Conservation (phyloP, 768 basidiomycete genomes). For the Collybia nuda region DNA sequence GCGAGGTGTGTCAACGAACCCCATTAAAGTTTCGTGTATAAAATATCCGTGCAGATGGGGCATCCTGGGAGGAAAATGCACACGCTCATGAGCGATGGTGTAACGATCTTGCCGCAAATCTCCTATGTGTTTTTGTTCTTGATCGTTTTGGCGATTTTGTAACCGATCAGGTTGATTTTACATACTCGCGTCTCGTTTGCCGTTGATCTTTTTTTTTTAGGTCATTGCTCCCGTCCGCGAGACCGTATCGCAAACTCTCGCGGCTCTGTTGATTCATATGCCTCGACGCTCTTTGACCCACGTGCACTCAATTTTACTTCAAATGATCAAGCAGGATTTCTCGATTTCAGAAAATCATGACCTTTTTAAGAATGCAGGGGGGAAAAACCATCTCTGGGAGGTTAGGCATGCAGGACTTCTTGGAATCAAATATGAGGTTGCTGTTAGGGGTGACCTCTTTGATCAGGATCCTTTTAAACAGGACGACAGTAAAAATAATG, state of each 20-base stretch:
- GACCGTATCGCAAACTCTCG: slow-evolving; percentile 92
- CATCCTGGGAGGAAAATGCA: slow-evolving; percentile 57
- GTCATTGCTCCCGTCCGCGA: slow-evolving; percentile 97
- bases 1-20: slow-evolving; percentile 49
- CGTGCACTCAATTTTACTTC: slow-evolving; percentile 80
- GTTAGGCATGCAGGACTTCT: slow-evolving; percentile 96
- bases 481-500: slow-evolving; percentile 40
- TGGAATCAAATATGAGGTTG: slow-evolving; percentile 97
- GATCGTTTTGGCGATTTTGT: slow-evolving; percentile 99
- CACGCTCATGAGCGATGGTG: slow-evolving; percentile 83
- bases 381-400: slow-evolving; percentile 84
- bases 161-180: slow-evolving; percentile 67
- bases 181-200: not conserved
- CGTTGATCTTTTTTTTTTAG: slow-evolving; percentile 22
- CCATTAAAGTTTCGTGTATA: not conserved
- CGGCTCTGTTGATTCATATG: slow-evolving; percentile 87
- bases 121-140: slow-evolving; percentile 87
- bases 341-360: slow-evolving; percentile 35
- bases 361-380: slow-evolving; percentile 29
- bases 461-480: slow-evolving; percentile 35
- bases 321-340: slow-evolving; percentile 94
- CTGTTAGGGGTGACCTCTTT: slow-evolving; percentile 86
- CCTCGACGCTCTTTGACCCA: slow-evolving; percentile 74
- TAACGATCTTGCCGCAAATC: slow-evolving; percentile 81
- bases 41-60: slow-evolving; percentile 39